Evolutionary conservation across 1,284 basidiomycete species (phyloP).

Genomic region (Fomitopsis betulina): DNA sequence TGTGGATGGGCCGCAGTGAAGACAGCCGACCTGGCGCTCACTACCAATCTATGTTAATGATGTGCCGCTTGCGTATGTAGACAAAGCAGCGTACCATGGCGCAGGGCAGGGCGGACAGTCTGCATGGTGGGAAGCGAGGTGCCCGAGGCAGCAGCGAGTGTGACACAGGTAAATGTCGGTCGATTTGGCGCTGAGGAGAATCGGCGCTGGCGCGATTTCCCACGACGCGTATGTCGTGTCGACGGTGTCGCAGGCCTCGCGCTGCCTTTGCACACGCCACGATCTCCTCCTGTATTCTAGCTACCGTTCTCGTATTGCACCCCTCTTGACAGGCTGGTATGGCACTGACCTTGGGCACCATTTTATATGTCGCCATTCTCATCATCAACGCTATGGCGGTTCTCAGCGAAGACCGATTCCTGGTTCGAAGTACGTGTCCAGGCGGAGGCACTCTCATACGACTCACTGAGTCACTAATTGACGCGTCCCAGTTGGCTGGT

Average conservation of each 20-base stretch:
- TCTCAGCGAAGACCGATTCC: conserved; percentile 92
- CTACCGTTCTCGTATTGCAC: not conserved
- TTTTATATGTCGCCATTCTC: conserved; percentile 74
- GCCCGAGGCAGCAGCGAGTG: not conserved
- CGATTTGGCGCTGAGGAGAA: not conserved
- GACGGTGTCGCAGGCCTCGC: not conserved
- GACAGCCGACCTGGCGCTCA: conserved; percentile 9
- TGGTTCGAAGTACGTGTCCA: conserved; percentile 74
- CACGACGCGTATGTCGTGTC: not conserved
- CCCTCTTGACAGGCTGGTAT: conserved; percentile 18
- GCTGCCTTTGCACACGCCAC: not conserved
- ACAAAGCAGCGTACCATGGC: conserved; percentile 13
- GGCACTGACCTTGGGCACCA: conserved; percentile 54
- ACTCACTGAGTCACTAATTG: not conserved
- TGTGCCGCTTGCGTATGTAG: not conserved
- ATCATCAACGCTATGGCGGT: conserved; percentile 93
- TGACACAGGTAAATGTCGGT: not conserved
- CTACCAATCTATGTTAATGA: not conserved
- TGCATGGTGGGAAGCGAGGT: conserved; percentile 27
- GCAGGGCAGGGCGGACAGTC: conserved; percentile 24
- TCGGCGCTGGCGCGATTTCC: not conserved
- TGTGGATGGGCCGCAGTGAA: conserved; percentile 12
- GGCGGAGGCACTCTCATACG: conserved; percentile 8
- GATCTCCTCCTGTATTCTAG: conserved; percentile 1
- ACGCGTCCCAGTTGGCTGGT: conserved; percentile 82